These are phyloP conservation scores for Piedraia hortae DNA, from an alignment of 2,329 filamentous ascomycete species.

Conservation along the genomic window DNA sequence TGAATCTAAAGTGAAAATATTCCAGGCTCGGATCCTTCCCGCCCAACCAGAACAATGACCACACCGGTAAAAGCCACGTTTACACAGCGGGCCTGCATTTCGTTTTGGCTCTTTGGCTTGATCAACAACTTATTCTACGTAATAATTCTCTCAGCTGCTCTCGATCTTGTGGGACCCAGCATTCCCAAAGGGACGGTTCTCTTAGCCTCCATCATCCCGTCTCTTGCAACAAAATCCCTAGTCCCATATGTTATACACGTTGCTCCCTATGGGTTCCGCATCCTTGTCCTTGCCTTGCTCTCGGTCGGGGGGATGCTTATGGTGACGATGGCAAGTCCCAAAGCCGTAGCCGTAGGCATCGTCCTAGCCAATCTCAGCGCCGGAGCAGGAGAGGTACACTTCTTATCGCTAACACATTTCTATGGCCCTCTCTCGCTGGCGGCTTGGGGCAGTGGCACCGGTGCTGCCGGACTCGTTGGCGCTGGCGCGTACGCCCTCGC, in stretches of 20 bases:
- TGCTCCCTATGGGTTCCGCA: constrained; percentile 51
- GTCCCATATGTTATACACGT: constrained; percentile 84
- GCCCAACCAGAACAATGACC: constrained; percentile 1
- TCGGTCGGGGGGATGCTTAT: constrained; percentile 73
- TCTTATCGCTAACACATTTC: constrained; percentile 74
- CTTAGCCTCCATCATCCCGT: constrained; percentile 74
- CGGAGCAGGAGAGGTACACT: constrained; percentile 71
- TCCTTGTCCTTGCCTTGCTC: constrained; percentile 44
- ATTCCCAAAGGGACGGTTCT: constrained; percentile 82
- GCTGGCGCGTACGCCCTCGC: constrained; percentile 68
- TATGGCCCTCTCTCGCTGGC: constrained; percentile 72
- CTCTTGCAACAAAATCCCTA: constrained; percentile 63
- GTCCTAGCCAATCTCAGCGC: constrained; percentile 62
- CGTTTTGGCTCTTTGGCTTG: constrained; percentile 61
- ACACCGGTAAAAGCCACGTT: neutral
- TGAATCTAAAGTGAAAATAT: too few relatives aligned
- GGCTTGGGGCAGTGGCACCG: constrained; percentile 38
- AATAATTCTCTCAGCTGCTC: constrained; percentile 78
- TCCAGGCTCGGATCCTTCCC: too few relatives aligned
- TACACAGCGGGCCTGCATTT: constrained; percentile 45
- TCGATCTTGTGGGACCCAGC: constrained; percentile 69
- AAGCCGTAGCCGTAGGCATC: constrained; percentile 59
- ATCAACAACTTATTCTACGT: constrained; percentile 98
- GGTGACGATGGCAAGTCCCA: constrained; percentile 48
- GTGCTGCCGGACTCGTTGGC: constrained; percentile 63